Percentiles rank a stretch among this genome's conserved stretches.
Evolutionary conservation across 805 yeast species (phyloP).

Genomic region (Zygotorulaspora sp.): DNA sequence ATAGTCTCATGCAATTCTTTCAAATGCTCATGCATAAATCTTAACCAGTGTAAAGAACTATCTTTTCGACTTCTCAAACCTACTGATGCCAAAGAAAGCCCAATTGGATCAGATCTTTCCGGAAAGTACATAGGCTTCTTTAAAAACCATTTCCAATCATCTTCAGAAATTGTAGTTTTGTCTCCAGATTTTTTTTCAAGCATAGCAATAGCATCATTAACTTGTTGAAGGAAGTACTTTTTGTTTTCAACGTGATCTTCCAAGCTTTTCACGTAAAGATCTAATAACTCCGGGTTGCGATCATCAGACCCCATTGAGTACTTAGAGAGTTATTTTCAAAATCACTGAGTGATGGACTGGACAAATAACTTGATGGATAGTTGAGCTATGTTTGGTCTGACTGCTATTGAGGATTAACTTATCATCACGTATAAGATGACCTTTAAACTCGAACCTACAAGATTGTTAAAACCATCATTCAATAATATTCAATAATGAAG

Average conservation of each 20-base stretch:
- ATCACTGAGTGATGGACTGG: too few relatives aligned
- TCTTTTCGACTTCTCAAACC: slow-evolving; percentile 17
- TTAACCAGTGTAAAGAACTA: slow-evolving; percentile 18
- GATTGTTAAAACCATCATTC: too few relatives aligned
- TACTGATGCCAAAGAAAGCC: slow-evolving; percentile 23
- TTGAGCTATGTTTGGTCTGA: too few relatives aligned
- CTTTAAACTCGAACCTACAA: too few relatives aligned
- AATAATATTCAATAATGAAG: too few relatives aligned
- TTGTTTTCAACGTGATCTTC: slow-evolving; percentile 28
- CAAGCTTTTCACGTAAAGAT: slow-evolving; percentile 19
- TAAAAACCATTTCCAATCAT: slow-evolving; percentile 20
- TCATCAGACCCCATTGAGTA: too few relatives aligned
- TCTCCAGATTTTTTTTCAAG: slow-evolving; percentile 8
- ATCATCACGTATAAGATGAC: too few relatives aligned
- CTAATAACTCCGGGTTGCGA: slow-evolving; percentile 9
- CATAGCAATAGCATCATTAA: slow-evolving; percentile 17
- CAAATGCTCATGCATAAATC: slow-evolving; percentile 4
- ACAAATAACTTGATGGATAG: too few relatives aligned
- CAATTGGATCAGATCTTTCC: slow-evolving; percentile 34
- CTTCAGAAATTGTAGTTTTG: slow-evolving; percentile 3
- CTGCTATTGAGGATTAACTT: too few relatives aligned
- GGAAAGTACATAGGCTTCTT: slow-evolving; percentile 28
- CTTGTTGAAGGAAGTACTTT: slow-evolving; percentile 25
- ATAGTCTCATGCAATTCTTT: slow-evolving; percentile 11
- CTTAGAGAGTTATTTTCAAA: too few relatives aligned